Conservation (phyloP, 345 rosid species). For the Fremontodendron californicum region DNA sequence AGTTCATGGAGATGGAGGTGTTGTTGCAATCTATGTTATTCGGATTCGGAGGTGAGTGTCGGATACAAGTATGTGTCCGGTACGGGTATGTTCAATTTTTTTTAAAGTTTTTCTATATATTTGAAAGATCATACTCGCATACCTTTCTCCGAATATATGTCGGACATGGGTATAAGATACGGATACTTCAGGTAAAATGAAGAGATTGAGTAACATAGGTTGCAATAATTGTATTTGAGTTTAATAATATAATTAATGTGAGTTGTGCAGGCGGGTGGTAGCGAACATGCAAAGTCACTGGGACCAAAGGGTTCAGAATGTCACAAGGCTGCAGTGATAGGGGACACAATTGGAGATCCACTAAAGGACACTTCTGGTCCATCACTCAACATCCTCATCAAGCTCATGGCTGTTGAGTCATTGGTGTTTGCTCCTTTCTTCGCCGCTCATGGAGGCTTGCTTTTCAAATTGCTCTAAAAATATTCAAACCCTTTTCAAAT, state of each 20-base stretch:
- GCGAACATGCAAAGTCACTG: conserved; percentile 51
- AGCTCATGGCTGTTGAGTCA: conserved; percentile 77
- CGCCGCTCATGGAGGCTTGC: conserved; percentile 58
- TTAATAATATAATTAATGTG: background rate
- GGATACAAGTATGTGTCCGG: too few relatives aligned
- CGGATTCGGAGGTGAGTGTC: too few relatives aligned
- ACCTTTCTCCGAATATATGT: too few relatives aligned
- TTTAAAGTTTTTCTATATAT: too few relatives aligned
- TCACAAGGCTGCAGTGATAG: conserved; percentile 73
- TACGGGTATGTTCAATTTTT: too few relatives aligned
- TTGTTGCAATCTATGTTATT: background rate
- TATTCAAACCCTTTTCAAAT: background rate
- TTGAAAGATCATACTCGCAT: too few relatives aligned
- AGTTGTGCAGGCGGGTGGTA: conserved; percentile 44
- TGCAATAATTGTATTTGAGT: too few relatives aligned
- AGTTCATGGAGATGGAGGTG: background rate
- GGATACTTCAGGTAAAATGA: too few relatives aligned
- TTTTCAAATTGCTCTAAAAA: conserved; percentile 52
- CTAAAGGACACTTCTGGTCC: conserved; percentile 75
- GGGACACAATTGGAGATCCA: conserved; percentile 71
- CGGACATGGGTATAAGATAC: too few relatives aligned
- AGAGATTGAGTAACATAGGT: too few relatives aligned
- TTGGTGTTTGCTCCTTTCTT: conserved; percentile 75
- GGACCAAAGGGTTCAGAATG: conserved; percentile 73
- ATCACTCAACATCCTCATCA: conserved; percentile 67